These are phyloP conservation scores for Colletotrichum tofieldiae DNA, from an alignment of 2,329 filamentous ascomycete genomes.

Conservation along the genomic window DNA sequence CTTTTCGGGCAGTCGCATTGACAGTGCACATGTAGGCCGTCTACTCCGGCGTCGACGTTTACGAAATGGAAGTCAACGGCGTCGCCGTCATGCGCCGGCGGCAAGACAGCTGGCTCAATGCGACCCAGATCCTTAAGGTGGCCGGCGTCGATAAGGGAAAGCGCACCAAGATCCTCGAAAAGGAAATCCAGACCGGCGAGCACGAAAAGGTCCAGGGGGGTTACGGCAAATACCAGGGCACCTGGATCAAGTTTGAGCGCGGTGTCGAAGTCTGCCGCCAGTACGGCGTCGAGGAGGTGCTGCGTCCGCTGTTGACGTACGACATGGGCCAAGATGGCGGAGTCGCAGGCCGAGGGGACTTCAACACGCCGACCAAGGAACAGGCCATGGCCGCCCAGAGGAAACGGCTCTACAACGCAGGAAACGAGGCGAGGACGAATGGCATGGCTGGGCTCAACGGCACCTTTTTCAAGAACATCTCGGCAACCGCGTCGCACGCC, in stretches of 20 bases:
- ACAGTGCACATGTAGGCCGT: constrained; percentile 71
- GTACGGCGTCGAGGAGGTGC: constrained; percentile 82
- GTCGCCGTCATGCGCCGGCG: constrained; percentile 96
- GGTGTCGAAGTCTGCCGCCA: constrained; percentile 92
- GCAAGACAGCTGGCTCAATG: constrained; percentile 96
- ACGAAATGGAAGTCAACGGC: constrained; percentile 97
- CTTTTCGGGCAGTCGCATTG: constrained; percentile 7
- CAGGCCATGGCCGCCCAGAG: constrained; percentile 97
- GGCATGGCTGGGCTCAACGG: constrained; percentile 73
- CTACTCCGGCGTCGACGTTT: constrained; percentile 96
- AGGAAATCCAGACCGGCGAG: constrained; percentile 95
- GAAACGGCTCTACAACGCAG: constrained; percentile 90
- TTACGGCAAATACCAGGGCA: constrained; percentile 99
- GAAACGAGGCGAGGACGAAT: constrained; percentile 77
- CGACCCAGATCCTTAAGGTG: constrained; percentile 97
- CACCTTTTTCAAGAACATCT: constrained; percentile 98
- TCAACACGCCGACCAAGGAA: constrained; percentile 98
- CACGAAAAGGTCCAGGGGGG: constrained; percentile 99
- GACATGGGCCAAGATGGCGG: constrained; percentile 85
- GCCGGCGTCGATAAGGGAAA: constrained; percentile 98
- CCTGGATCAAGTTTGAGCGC: constrained; percentile 96
- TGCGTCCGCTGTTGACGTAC: constrained; percentile 83
- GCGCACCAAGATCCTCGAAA: constrained; percentile 96
- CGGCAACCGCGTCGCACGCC: constrained; percentile 90
- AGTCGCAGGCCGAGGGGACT: constrained; percentile 78